These are phyloP conservation scores for Cyclotella atomus DNA, from an alignment of 108 stramenopile genomes.

Conservation along the genomic window DNA sequence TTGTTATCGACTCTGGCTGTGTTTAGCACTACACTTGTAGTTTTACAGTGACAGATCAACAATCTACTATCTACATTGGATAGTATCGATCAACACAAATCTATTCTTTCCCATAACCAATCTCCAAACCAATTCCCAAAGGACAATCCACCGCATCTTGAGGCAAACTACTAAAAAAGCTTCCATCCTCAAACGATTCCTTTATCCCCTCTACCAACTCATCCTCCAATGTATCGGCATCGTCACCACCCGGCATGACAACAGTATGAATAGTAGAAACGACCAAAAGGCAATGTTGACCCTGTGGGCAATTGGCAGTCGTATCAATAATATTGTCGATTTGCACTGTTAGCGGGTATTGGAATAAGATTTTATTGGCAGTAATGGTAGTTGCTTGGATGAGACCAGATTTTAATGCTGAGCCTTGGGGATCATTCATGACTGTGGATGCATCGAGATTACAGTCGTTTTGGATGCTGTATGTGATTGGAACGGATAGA, in stretches of 20 bases:
- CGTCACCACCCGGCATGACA: neutral
- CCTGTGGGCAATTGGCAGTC: neutral
- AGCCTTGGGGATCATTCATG: neutral
- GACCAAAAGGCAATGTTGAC: neutral
- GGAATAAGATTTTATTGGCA: neutral
- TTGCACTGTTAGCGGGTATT: neutral
- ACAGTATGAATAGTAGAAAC: neutral
- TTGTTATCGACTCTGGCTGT: too few species aligned
- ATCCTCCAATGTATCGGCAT: neutral
- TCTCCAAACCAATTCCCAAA: neutral
- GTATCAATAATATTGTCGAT: slow-evolving; percentile 10
- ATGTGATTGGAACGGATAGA: neutral
- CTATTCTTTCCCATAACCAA: neutral
- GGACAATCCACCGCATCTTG: slow-evolving; percentile 5
- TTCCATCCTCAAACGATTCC: neutral
- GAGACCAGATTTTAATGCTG: neutral
- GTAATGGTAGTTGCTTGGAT: neutral
- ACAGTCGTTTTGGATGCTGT: neutral
- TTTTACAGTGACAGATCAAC: too few species aligned
- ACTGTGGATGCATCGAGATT: neutral
- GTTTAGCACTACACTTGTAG: too few species aligned
- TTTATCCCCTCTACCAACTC: neutral
- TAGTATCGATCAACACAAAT: neutral
- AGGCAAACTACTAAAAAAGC: neutral
- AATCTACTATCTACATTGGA: neutral